Conservation (phyloP, 2,329 filamentous ascomycete species). For the Fusarium odoratissimum region DNA sequence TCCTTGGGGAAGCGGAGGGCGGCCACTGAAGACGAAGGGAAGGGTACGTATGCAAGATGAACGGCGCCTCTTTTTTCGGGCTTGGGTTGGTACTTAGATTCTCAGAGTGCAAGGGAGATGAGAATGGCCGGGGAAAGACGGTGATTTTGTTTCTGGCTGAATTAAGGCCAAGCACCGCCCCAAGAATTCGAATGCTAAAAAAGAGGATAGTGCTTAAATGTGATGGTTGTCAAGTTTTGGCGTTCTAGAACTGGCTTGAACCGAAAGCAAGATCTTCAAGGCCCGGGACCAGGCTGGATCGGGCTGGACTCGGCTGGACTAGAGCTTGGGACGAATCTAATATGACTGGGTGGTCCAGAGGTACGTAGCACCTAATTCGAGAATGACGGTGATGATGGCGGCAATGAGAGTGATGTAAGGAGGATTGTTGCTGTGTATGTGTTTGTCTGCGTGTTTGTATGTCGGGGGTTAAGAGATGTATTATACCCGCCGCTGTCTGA, state of each 20-base stretch:
- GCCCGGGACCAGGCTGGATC: constrained; percentile 36
- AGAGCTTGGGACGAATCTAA: constrained; percentile 26
- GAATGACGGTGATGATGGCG: not conserved
- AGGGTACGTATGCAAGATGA: not conserved
- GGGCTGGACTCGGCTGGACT: constrained; percentile 35
- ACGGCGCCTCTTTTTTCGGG: constrained; percentile 14
- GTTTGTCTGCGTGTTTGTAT: constrained; percentile 13
- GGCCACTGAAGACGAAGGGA: constrained; percentile 9
- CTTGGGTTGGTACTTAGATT: not conserved
- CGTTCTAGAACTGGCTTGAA: constrained; percentile 39
- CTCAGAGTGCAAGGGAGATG: not conserved
- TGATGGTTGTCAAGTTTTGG: constrained; percentile 32
- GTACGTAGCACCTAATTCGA: constrained; percentile 1
- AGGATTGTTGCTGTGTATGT: not conserved
- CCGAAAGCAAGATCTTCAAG: constrained; percentile 31
- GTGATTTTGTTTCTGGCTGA: constrained; percentile 21
- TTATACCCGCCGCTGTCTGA: constrained; percentile 9
- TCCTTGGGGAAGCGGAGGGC: constrained; percentile 38
- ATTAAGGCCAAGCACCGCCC: constrained; percentile 9
- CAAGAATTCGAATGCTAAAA: constrained; percentile 29
- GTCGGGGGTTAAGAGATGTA: not conserved
- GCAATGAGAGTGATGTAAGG: not conserved
- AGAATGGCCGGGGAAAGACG: constrained; percentile 10
- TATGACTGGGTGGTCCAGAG: constrained; percentile 1
- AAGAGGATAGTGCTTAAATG: constrained; percentile 24